Conservation (phyloP, 108 stramenopile genomes). For the Asterionellopsis glacialis region DNA sequence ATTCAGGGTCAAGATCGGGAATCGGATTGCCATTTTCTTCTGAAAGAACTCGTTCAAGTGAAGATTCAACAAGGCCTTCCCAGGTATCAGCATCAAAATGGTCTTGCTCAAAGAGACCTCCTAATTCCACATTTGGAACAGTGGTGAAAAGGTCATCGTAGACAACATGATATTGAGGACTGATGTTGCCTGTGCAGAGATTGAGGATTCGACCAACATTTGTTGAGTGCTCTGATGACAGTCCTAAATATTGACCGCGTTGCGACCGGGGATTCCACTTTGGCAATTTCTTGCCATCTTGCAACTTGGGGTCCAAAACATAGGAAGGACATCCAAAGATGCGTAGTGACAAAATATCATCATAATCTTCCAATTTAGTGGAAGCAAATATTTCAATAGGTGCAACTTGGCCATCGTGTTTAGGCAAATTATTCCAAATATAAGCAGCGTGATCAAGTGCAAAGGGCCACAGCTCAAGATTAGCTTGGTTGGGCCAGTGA, state of each 20-base stretch:
- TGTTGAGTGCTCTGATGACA: slow-evolving; percentile 34
- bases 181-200: slow-evolving; percentile 20
- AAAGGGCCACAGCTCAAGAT: slow-evolving; percentile 35
- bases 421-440: slow-evolving; percentile 27
- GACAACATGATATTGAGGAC: slow-evolving; percentile 48
- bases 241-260: slow-evolving; percentile 42
- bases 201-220: slow-evolving; percentile 40
- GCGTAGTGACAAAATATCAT: slow-evolving; percentile 19
- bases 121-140: slow-evolving; percentile 12
- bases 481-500: slow-evolving; percentile 22
- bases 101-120: not conserved
- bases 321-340: slow-evolving; percentile 54
- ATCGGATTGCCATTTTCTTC: not conserved
- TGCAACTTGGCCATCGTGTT: not conserved
- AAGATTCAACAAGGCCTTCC: slow-evolving; percentile 4
- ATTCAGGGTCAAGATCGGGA: slow-evolving; percentile 2
- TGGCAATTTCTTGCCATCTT: slow-evolving; percentile 57
- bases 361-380: not conserved
- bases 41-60: slow-evolving; percentile 3
- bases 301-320: slow-evolving; percentile 48
- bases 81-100: slow-evolving; percentile 8
- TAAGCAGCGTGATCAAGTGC: slow-evolving; percentile 38
- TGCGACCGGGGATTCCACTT: slow-evolving; percentile 39
- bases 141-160: slow-evolving; percentile 43
- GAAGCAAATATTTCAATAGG: slow-evolving; percentile 22